phyloP scores from a whole-genome alignment of 768 basidiomycete species.

The Polyporus arcularius region DNA sequence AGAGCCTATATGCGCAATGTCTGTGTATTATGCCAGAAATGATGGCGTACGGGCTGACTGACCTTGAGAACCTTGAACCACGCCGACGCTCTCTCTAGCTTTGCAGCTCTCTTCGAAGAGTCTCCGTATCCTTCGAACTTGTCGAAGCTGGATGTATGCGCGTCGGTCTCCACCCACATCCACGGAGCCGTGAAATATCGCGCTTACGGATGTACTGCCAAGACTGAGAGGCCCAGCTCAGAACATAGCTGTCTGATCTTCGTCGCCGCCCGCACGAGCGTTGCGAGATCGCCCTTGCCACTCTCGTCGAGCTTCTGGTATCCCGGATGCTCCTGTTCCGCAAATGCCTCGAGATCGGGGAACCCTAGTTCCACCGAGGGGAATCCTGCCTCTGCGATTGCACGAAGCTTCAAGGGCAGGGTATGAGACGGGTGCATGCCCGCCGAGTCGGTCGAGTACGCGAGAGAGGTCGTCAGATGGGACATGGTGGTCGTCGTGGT shows the following conservation, averaged over 20 bases:
- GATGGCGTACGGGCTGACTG: constrained; percentile 8
- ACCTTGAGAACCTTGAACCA: constrained; percentile 31
- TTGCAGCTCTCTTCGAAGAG: constrained; percentile 17
- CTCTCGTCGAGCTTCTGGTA: constrained; percentile 26
- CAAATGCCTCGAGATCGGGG: constrained; percentile 30
- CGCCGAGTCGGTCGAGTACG: constrained; percentile 34
- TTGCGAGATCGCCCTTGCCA: constrained; percentile 28
- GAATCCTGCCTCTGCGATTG: constrained; percentile 33
- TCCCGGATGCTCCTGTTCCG: constrained; percentile 18
- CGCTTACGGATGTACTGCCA: constrained; percentile 33
- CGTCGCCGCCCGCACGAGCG: constrained; percentile 19
- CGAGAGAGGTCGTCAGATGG: constrained; percentile 9
- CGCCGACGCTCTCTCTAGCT: constrained; percentile 23
- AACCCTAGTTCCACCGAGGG: constrained; percentile 28
- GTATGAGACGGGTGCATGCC: constrained; percentile 35
- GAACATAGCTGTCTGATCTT: constrained; percentile 24
- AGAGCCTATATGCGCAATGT: constrained; percentile 20
- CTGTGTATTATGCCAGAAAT: constrained; percentile 22
- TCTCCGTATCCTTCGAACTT: constrained; percentile 30
- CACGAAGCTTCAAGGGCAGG: constrained; percentile 30
- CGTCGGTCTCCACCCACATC: background rate
- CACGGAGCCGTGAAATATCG: background rate
- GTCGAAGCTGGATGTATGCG: constrained; percentile 21
- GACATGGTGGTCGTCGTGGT: constrained; percentile 1
- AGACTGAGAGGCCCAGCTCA: constrained; percentile 25